Percentiles rank a stretch among this genome's conserved stretches.
phyloP scores from a whole-genome alignment of 2,329 filamentous ascomycete genomes.

The Cladosporium sp. region DNA sequence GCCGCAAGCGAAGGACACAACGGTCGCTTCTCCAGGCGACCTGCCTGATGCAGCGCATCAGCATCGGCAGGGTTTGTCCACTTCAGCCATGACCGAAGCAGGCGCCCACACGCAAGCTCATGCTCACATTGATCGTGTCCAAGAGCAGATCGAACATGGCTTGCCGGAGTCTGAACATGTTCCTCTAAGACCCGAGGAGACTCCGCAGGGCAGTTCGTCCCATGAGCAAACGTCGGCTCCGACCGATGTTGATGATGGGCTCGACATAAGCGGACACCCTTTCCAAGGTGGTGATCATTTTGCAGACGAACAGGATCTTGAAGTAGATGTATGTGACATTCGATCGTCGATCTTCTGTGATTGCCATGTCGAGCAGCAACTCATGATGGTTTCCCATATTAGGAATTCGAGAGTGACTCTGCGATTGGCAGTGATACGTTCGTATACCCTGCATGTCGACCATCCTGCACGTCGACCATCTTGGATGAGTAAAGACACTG shows the following conservation, averaged over 20 bases:
- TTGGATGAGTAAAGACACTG: too few species aligned
- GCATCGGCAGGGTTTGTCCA: neutral
- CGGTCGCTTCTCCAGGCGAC: neutral
- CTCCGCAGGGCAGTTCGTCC: neutral
- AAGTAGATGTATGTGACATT: slow-evolving; percentile 31
- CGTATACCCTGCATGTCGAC: slow-evolving; percentile 11
- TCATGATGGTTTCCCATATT: neutral
- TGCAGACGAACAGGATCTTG: slow-evolving; percentile 33
- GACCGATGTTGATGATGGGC: too few species aligned
- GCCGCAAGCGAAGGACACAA: too few species aligned
- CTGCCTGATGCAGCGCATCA: neutral
- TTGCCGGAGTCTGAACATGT: neutral
- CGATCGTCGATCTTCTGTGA: neutral
- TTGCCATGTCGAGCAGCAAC: neutral
- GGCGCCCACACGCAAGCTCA: neutral
- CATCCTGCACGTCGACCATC: too few species aligned
- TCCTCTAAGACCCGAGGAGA: neutral
- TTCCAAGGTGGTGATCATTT: slow-evolving; percentile 15
- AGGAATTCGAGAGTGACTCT: slow-evolving; percentile 31
- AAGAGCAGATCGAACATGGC: neutral
- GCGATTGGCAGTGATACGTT: slow-evolving; percentile 34
- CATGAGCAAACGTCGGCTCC: too few species aligned
- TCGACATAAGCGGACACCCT: too few species aligned
- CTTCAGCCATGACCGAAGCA: neutral
- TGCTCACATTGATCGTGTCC: neutral